Evolutionary conservation across 306 rosid genomes (phyloP).

Genomic region (Cucurbita maxima): DNA sequence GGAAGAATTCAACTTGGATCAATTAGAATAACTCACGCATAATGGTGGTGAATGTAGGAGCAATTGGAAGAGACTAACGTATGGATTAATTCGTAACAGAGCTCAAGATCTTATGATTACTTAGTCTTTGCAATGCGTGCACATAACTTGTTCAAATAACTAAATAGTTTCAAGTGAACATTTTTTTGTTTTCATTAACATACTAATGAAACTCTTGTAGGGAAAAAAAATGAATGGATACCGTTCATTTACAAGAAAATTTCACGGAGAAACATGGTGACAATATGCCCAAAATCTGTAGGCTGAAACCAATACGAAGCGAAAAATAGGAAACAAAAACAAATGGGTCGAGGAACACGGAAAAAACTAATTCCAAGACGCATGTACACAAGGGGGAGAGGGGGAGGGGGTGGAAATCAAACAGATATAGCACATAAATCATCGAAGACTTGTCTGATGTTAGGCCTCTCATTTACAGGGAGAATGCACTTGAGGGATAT

Average conservation of each 20-base stretch:
- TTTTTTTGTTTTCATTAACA: slow-evolving; percentile 13
- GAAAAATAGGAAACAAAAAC: slow-evolving; percentile 25
- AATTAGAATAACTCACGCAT: too few relatives aligned
- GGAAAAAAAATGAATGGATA: slow-evolving; percentile 24
- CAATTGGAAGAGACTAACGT: not conserved
- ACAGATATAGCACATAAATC: slow-evolving; percentile 60
- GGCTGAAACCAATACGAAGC: slow-evolving; percentile 52
- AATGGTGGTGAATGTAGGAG: not conserved
- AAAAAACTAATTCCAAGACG: slow-evolving; percentile 8
- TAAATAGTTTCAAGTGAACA: too few relatives aligned
- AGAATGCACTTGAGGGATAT: slow-evolving; percentile 83
- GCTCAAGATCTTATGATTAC: too few relatives aligned
- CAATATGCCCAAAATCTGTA: slow-evolving; percentile 48
- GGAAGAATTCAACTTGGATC: not conserved
- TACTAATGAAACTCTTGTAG: slow-evolving; percentile 47
- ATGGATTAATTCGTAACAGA: not conserved
- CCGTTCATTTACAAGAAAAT: slow-evolving; percentile 66
- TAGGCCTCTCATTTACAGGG: slow-evolving; percentile 99
- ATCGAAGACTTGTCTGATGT: slow-evolving; percentile 92
- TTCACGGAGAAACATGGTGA: slow-evolving; percentile 33
- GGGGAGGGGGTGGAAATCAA: slow-evolving; percentile 20
- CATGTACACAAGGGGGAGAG: not conserved
- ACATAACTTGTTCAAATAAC: too few relatives aligned
- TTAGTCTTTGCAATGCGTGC: too few relatives aligned
- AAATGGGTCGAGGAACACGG: slow-evolving; percentile 57